Base-by-base conservation (phyloP, 768 basidiomycete species). In the Termitomyces sp. region DNA sequence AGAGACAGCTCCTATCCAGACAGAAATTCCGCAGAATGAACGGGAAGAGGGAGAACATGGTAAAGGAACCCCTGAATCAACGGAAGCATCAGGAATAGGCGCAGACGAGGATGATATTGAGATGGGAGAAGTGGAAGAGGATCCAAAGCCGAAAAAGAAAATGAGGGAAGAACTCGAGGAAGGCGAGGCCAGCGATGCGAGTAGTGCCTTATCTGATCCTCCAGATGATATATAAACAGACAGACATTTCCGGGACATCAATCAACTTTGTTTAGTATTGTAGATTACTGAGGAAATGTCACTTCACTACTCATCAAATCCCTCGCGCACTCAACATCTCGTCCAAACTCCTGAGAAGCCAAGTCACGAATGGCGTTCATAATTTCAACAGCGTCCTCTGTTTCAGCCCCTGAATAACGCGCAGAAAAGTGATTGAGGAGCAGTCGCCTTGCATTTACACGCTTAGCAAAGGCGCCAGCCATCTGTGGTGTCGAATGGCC, bases 401-500 rank as follows among this genome's bases (percentile, higher is more conserved):
- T 72, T 48, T 85, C 81, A 61, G 87, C 78, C 6, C 88, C 88
- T 0, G 86, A 76, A 67, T 92, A 95, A 62, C 88, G 80, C 27
- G 90, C 73, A 51, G 91, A 92, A 67, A 96, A 91, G 69, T 96
- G 93, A 65, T 94, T 95, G 48, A 97, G 72, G 41, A 90, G 72
- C 20, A 96, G 76, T 55, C 71, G 78, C 58, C 72, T 74, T 26
- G 92, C 89, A 5, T 77, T 66, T 41, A 91, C 81, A 9, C 70
- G 72, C 67, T 78, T 83, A 5, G 89, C 94, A 66, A 95, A 95
- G 13, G 75, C 75, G 12, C 86, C 94, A 8, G 92, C 94, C 85
- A 94, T 90, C 65, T 92, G 90, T 1, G 94, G 92, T 13, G 94
- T 97, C 5, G 91, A 93, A 69, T 97, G 94, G 0, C 94, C 94